phyloP scores from a whole-genome alignment of 2,329 filamentous ascomycete species.

The Stagonosporopsis rhizophila region DNA sequence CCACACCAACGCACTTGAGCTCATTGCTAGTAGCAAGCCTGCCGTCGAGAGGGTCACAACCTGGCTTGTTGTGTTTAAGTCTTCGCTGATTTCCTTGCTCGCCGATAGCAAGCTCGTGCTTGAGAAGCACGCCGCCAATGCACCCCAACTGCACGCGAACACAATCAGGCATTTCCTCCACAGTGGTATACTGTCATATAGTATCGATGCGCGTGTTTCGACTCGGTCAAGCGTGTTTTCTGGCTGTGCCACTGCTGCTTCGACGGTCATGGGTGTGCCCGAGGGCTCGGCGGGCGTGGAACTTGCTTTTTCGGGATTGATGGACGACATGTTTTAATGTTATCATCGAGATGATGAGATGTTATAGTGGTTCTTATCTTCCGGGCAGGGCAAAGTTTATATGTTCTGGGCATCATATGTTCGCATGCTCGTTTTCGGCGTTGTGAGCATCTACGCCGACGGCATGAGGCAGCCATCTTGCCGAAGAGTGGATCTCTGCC shows the following conservation, averaged over 20 bases:
- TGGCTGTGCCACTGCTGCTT: not conserved
- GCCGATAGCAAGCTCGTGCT: constrained; percentile 53
- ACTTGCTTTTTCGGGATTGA: not conserved
- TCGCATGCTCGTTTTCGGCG: constrained; percentile 4
- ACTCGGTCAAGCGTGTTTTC: constrained; percentile 8
- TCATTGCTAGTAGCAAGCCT: constrained; percentile 27
- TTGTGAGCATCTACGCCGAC: constrained; percentile 1
- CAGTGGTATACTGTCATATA: constrained; percentile 15
- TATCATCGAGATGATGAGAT: not conserved
- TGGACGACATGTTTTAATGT: not conserved
- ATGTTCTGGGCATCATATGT: not conserved
- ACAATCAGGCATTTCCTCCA: constrained; percentile 51
- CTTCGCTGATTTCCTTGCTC: constrained; percentile 49
- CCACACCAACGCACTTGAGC: constrained; percentile 23
- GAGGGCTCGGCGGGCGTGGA: not conserved
- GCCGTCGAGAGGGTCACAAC: constrained; percentile 23
- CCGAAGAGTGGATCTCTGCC: constrained; percentile 15
- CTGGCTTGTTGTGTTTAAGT: constrained; percentile 46
- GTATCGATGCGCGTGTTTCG: constrained; percentile 6
- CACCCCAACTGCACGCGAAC: constrained; percentile 53
- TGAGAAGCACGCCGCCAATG: constrained; percentile 52
- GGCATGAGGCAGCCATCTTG: constrained; percentile 6
- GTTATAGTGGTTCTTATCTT: not conserved
- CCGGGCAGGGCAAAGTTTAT: not conserved
- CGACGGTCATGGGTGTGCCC: not conserved